Percentiles rank a stretch among this genome's conserved stretches.
Evolutionary conservation across 176 grass and related monocot genomes (phyloP).

Genomic region (Aegilops bicornis): DNA sequence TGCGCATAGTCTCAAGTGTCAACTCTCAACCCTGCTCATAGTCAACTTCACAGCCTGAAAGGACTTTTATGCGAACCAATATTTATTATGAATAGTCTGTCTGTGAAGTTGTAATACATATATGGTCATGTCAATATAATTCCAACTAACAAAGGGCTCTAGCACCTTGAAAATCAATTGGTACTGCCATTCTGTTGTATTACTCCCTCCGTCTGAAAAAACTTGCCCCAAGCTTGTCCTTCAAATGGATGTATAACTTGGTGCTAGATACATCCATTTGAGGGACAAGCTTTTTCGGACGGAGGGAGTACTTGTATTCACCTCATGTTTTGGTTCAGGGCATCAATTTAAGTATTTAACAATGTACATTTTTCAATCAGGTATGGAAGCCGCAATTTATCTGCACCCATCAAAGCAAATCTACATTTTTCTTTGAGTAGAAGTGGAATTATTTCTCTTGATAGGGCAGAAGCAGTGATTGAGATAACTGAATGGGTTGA

Average conservation of each 20-base stretch:
- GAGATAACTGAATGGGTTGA: slow-evolving; percentile 99
- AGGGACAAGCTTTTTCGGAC: no score
- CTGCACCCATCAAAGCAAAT: slow-evolving; percentile 96
- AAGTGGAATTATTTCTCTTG: slow-evolving; percentile 93
- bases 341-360: slow-evolving; percentile 19
- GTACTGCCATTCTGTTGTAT: slow-evolving; percentile 3
- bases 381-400: slow-evolving; percentile 81
- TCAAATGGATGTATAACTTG: no score
- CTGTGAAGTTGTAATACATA: background rate
- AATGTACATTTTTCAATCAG: slow-evolving; percentile 44
- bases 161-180: background rate
- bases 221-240: no score
- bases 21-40: slow-evolving; percentile 4
- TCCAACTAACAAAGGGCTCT: background rate
- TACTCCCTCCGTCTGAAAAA: no score
- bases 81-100: background rate
- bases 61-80: background rate
- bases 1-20: background rate
- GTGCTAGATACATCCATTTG: no score
- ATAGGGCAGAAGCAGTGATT: slow-evolving; percentile 91
- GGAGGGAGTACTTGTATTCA: background rate
- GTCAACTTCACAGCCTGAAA: background rate
- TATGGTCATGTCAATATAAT: slow-evolving; percentile 7
- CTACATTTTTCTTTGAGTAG: slow-evolving; percentile 97
- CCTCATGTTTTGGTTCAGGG: slow-evolving; percentile 17